Evolutionary conservation across 495 filamentous ascomycete genomes (phyloP), one percentile per base, ranked within the genome.

Genomic region (Lasiosphaeria ovina): DNA sequence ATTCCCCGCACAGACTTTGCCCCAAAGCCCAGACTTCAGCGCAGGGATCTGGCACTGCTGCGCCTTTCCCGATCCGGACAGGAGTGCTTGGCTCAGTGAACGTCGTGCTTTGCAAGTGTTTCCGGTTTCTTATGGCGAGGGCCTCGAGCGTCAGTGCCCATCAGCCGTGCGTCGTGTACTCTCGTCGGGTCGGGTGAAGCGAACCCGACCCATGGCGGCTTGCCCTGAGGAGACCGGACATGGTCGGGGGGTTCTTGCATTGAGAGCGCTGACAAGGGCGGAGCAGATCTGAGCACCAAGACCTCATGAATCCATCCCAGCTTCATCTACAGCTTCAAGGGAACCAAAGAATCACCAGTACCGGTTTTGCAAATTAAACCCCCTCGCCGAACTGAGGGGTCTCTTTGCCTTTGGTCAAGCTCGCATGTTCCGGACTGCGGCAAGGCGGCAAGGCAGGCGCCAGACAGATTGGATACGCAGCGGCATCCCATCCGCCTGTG

Each of bases 31-130:
- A 58, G 64, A 59, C 59, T 52, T 53, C 55, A 57, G 34, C 48
- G 50, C 53, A 49, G 38, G 61, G 58, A 53, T 58, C 35, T 63
- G 44, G 55, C 47, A 49, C 42, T 48, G 17, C 54, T 54, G 51
- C 57, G 54, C 56, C 58, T 64, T 62, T 54, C 66, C 66, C 59
- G 60, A 68, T 68, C 14, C 55, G 54, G 64, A 68, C 55, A 63
- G 68, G 60, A 64, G 64, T 65, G 54, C 57, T 59, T 62, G 62
- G 58, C 45, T 63, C 59, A 63, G 16, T 55, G 61, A 65, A 66
- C 69, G 66, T 60, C 68, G 44, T 59, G 40, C 60, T 48, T 49
- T 56, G 56, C 50, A 53, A 58, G 61, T 44, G 64, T 61, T 63
- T 66, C 57, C 49, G 47, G 54, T 58, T 63, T 66, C 57, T 52